Percentiles rank a stretch among this genome's conserved stretches.
Evolutionary conservation across 192 early-diverging fungal genomes (phyloP).

Genomic region (Coemansia furcata): DNA sequence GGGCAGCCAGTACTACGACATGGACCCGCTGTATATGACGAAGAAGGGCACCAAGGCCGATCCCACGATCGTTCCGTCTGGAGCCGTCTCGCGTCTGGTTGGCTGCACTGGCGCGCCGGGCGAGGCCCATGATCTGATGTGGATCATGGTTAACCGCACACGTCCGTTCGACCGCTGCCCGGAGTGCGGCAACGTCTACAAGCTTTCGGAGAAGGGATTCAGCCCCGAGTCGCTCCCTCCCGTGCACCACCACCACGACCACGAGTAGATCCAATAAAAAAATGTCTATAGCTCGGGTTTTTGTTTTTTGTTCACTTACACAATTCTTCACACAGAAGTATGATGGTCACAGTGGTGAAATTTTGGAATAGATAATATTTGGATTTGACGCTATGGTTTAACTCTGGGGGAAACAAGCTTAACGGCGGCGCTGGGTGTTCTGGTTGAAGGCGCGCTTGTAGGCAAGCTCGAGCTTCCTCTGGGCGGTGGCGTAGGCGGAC

Average conservation of each 20-base stretch:
- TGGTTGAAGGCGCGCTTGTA: constrained; percentile 63
- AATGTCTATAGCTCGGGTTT: neutral
- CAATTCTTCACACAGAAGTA: neutral
- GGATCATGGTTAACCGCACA: constrained; percentile 79
- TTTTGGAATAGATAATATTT: neutral
- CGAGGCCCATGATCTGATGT: constrained; percentile 90
- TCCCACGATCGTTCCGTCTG: constrained; percentile 83
- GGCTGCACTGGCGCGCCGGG: constrained; percentile 94
- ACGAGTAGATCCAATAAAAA: constrained; percentile 5
- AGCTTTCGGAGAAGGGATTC: constrained; percentile 56
- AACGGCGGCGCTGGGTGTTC: constrained; percentile 35
- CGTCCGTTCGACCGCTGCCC: constrained; percentile 90
- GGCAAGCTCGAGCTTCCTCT: constrained; percentile 71
- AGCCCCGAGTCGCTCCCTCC: constrained; percentile 26
- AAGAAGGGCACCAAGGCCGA: constrained; percentile 76
- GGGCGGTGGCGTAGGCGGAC: constrained; percentile 60
- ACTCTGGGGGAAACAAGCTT: constrained; percentile 7
- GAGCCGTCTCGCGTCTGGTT: constrained; percentile 78
- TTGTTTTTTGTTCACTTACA: constrained; percentile 6
- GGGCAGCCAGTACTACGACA: constrained; percentile 87
- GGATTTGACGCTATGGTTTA: neutral
- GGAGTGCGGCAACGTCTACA: constrained; percentile 85
- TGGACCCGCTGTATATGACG: constrained; percentile 72
- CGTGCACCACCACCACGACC: constrained; percentile 16
- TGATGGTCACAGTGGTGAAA: neutral